A percentile compares a stretch with the other conserved stretches of the same genome.
These are phyloP conservation scores for Pycnococcus provasolii DNA, from an alignment of 139 green algal species.

Conservation along the genomic window DNA sequence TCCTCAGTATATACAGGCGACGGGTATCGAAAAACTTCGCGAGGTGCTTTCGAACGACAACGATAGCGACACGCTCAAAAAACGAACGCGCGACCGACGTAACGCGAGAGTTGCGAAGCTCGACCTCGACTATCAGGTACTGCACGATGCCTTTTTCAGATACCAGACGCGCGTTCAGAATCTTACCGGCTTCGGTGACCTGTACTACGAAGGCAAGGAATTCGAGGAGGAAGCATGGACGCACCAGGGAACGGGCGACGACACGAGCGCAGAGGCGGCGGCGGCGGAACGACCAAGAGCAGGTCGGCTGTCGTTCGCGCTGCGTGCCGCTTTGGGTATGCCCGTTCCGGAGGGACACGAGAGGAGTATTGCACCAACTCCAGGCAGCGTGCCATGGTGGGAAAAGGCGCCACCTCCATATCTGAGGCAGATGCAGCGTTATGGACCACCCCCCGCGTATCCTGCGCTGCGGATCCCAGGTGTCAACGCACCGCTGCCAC, in stretches of 20 bases:
- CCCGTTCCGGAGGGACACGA: conserved; percentile 25
- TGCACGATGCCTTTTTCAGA: conserved; percentile 99
- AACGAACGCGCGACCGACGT: conserved; percentile 54
- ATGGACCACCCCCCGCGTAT: conserved; percentile 91
- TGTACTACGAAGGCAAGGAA: conserved; percentile 95
- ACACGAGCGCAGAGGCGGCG: too few species aligned
- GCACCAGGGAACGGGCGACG: too few species aligned
- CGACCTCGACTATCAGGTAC: conserved; percentile 94
- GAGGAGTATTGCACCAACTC: too few species aligned
- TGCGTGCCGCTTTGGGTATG: conserved; percentile 80
- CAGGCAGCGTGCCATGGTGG: too few species aligned
- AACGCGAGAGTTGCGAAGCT: conserved; percentile 87
- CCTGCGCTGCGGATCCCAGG: conserved; percentile 75
- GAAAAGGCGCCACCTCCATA: conserved; percentile 5
- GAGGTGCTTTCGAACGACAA: conserved; percentile 60
- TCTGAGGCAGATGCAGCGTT: conserved; percentile 59
- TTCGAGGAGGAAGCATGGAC: conserved; percentile 29
- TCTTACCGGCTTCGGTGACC: conserved; percentile 51
- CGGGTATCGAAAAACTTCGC: conserved; percentile 88
- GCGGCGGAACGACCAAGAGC: too few species aligned
- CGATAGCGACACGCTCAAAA: conserved; percentile 75
- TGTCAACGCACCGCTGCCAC: conserved; percentile 89
- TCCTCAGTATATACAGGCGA: conserved; percentile 91
- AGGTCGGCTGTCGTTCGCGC: conserved; percentile 16
- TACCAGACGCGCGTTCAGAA: conserved; percentile 54